Evolutionary conservation across 2,329 filamentous ascomycete genomes (phyloP).

Genomic region (Diaporthe sp.): DNA sequence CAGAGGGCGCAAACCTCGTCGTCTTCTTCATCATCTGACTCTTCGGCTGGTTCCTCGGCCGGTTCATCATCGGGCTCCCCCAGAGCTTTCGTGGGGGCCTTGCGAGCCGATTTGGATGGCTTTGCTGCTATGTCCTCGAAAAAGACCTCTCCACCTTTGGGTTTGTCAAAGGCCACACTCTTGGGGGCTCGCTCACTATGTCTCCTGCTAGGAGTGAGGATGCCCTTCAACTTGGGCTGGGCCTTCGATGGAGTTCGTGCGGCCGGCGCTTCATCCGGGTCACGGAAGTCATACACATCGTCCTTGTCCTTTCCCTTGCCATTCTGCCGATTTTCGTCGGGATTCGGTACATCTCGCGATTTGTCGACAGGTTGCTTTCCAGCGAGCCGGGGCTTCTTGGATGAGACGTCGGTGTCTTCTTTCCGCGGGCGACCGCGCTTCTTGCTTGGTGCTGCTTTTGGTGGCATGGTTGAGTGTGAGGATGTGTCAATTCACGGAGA

Average conservation of each 20-base stretch:
- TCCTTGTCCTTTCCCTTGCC: slow-evolving; percentile 1
- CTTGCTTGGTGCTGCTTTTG: slow-evolving; percentile 24
- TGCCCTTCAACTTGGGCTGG: slow-evolving; percentile 62
- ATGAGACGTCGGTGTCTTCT: slow-evolving; percentile 25
- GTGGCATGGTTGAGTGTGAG: slow-evolving; percentile 25
- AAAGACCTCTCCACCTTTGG: slow-evolving; percentile 58
- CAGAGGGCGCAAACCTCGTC: slow-evolving; percentile 72
- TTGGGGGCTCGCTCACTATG: slow-evolving; percentile 59
- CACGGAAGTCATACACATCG: slow-evolving; percentile 44
- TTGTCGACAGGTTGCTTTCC: slow-evolving; percentile 10
- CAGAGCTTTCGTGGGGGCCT: slow-evolving; percentile 38
- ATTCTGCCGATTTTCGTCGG: slow-evolving; percentile 43
- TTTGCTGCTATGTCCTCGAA: slow-evolving; percentile 67
- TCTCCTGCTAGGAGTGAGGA: slow-evolving; percentile 68
- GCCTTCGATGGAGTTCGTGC: slow-evolving; percentile 29
- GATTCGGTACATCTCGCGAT: slow-evolving; percentile 46
- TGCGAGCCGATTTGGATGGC: slow-evolving; percentile 46
- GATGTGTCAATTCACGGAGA: neutral
- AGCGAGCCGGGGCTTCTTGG: slow-evolving; percentile 44
- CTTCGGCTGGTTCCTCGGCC: slow-evolving; percentile 43
- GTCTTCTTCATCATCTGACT: slow-evolving; percentile 57
- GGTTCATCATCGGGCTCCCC: slow-evolving; percentile 29
- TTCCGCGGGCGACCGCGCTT: slow-evolving; percentile 41
- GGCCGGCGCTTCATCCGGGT: slow-evolving; percentile 40
- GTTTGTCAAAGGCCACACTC: slow-evolving; percentile 67